Conservation (phyloP, 352 stramenopile genomes). For the Phytophthora sp. region DNA sequence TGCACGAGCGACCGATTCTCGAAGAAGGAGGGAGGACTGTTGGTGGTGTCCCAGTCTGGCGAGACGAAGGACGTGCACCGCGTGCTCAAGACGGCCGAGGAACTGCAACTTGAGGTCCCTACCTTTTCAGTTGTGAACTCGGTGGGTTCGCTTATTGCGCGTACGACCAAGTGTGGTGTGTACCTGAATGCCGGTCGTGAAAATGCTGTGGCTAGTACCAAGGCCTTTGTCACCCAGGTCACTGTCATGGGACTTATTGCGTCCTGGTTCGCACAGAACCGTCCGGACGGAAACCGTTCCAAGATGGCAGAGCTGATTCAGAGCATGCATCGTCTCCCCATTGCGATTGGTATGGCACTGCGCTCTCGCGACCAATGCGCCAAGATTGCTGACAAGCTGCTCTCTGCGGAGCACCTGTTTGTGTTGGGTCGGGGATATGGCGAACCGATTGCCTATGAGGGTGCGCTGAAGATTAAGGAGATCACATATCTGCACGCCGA, state of each 20-base stretch:
- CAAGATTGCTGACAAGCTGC: constrained; percentile 87
- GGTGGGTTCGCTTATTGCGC: constrained; percentile 97
- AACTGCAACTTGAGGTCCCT: constrained; percentile 65
- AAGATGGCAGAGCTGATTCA: constrained; percentile 94
- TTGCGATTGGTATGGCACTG: constrained; percentile 98
- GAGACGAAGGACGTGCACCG: constrained; percentile 98
- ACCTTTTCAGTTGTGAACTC: constrained; percentile 97
- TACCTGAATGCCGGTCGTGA: constrained; percentile 99
- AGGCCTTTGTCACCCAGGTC: constrained; percentile 98
- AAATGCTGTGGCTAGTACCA: constrained; percentile 98
- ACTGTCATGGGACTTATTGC: constrained; percentile 92
- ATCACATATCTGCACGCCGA: constrained; percentile 99
- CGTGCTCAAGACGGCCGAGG: constrained; percentile 91
- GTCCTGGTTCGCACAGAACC: constrained; percentile 93
- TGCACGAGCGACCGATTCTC: constrained; percentile 90
- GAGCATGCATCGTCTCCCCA: constrained; percentile 96
- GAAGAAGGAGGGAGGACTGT: constrained; percentile 86
- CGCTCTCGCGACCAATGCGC: constrained; percentile 93
- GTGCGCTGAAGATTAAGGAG: constrained; percentile 99
- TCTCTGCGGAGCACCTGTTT: constrained; percentile 94
- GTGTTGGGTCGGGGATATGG: constrained; percentile 95
- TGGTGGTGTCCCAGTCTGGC: constrained; percentile 98
- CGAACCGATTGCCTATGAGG: constrained; percentile 96
- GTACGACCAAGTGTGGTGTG: constrained; percentile 93
- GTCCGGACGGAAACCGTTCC: constrained; percentile 71